These are phyloP conservation scores for Ceratocystis lukuohia DNA, from an alignment of 2,329 filamentous ascomycete genomes.

Conservation along the genomic window DNA sequence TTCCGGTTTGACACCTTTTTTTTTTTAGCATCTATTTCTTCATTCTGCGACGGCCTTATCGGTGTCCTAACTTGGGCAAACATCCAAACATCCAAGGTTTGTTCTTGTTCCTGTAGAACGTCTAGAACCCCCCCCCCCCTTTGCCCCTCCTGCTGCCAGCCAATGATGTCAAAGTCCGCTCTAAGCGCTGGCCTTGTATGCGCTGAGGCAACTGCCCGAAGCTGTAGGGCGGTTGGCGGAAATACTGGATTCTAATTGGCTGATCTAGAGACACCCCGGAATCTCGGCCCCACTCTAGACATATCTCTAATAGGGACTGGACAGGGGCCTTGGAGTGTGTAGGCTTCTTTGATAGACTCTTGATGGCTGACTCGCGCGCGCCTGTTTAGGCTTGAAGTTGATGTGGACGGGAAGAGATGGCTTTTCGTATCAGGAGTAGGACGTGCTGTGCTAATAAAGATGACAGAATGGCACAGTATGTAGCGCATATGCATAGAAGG, in stretches of 20 bases:
- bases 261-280: not conserved
- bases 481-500: not conserved
- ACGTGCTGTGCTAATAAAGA: not conserved
- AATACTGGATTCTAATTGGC: not conserved
- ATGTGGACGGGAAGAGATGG: not conserved
- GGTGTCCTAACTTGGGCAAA: no score
- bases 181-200: slow-evolving; percentile 1
- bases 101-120: no score
- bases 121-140: not conserved
- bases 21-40: not conserved
- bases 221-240: not conserved
- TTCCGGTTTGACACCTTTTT: no score
- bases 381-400: not conserved
- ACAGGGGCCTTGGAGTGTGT: not conserved
- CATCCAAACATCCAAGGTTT: no score
- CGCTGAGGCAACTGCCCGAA: slow-evolving; percentile 5
- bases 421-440: not conserved
- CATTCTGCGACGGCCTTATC: no score
- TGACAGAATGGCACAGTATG: not conserved
- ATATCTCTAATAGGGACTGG: not conserved
- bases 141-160: not conserved
- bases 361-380: not conserved
- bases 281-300: slow-evolving; percentile 4
- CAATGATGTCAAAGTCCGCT: not conserved
- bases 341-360: no score